Conservation (phyloP, 108 stramenopile genomes). For the Nitzschia inconspicua region DNA sequence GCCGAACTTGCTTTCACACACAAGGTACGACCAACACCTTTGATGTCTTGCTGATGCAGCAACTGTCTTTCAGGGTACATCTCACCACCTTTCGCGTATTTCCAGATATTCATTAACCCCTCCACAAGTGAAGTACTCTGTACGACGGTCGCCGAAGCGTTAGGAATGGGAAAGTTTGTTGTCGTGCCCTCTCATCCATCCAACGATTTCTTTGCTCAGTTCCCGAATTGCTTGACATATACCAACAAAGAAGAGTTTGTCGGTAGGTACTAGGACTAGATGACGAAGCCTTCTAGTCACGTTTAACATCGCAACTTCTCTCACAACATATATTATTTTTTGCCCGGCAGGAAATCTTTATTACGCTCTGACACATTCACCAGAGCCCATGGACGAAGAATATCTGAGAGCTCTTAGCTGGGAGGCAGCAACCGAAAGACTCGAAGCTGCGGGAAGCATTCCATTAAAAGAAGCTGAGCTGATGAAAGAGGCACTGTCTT, state of each 20-base stretch:
- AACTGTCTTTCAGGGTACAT: background rate
- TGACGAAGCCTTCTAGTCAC: background rate
- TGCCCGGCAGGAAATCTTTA: constrained; percentile 54
- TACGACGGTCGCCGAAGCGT: constrained; percentile 87
- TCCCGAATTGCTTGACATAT: constrained; percentile 85
- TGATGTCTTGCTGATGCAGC: background rate
- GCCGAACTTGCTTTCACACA: constrained; percentile 62
- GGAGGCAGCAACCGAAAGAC: constrained; percentile 84
- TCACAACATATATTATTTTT: background rate
- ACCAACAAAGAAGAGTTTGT: constrained; percentile 80
- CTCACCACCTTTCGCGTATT: background rate
- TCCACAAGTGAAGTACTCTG: constrained; percentile 85
- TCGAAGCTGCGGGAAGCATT: constrained; percentile 66
- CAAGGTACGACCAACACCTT: constrained; percentile 25
- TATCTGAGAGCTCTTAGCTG: constrained; percentile 64
- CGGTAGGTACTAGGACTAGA: constrained; percentile 24
- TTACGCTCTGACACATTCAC: constrained; percentile 79
- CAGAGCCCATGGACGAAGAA: constrained; percentile 71
- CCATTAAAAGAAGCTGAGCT: constrained; percentile 61
- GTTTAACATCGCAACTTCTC: background rate
- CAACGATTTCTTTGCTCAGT: constrained; percentile 85
- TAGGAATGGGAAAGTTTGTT: constrained; percentile 93
- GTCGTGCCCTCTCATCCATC: constrained; percentile 56
- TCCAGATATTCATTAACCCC: constrained; percentile 83
- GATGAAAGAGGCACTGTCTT: constrained; percentile 46